Evolutionary conservation across 306 rosid species (phyloP), one percentile per base, ranked within the genome.

Genomic region (Heteromeles arbutifolia): DNA sequence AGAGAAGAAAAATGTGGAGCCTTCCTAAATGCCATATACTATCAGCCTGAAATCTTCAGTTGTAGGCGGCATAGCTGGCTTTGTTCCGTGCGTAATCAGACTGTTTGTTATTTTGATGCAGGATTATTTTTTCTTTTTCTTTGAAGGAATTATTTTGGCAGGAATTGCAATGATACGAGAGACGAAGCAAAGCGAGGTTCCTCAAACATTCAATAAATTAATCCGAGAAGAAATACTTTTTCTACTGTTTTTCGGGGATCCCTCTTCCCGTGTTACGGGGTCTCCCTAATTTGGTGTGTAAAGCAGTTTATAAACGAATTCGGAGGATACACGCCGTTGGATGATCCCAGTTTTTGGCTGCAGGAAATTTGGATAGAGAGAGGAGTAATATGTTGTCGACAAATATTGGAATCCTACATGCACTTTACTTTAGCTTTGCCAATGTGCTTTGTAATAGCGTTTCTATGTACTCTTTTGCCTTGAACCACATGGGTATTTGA

Each of bases 351-450:
- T 56, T 69, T 73, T 74, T 77, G 41, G 82, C 80, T 79, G 81
- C 85, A 78, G 84, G 71, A 85, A 84, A 89, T 89, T 86, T 81
- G 80, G 90, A 77, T 70, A 73, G 79, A 73, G 81, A 69, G 76
- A 74, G 75, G 21, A 58, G 75, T 69, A 67, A 77, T 53, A 69
- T 69, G 24, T 50, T n/a, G 65, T 67, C 41, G 28, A 41, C 48
- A 39, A 57, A 37, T 26, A 11, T 34, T 57, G 64, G 69, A 14
- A 44, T 41, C 52, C 56, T 18, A 29, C 78, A 53, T 28, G 44
- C 44, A 6, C 44, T 56, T 37, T 22, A 25, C 59, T 45, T 39
- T 12, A 25, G 66, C 67, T 37, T 61, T 48, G 34, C 71, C 75
- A 45, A 74, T 76, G 28, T 67, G 45, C 15, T 67, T 54, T 67